Conservation (phyloP, 805 yeast genomes). For the Metschnikowia reukaufii region DNA sequence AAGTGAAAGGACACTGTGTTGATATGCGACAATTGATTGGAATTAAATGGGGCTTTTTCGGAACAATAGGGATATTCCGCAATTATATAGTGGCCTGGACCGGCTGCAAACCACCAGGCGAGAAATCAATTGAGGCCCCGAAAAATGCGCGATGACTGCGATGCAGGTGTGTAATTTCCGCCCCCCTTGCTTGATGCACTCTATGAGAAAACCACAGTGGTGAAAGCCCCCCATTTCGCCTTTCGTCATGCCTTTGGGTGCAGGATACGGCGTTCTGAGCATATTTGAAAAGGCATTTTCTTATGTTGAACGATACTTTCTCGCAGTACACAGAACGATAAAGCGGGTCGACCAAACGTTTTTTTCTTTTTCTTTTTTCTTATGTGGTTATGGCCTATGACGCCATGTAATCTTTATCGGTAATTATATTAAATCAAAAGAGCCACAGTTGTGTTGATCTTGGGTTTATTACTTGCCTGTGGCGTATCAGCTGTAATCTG, state of each 20-base stretch:
- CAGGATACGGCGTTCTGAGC: constrained; percentile 13
- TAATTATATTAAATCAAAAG: too few species aligned
- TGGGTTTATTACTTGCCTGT: neutral
- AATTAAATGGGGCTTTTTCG: neutral
- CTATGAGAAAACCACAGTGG: constrained; percentile 3
- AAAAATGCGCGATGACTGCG: constrained; percentile 2
- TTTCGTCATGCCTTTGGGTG: neutral
- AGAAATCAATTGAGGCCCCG: neutral
- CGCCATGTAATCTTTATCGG: neutral
- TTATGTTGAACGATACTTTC: neutral
- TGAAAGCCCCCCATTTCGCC: constrained; percentile 3
- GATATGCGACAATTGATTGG: neutral
- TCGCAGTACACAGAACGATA: constrained; percentile 1
- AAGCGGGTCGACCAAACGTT: neutral
- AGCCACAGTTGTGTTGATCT: neutral
- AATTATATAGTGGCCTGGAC: constrained; percentile 4
- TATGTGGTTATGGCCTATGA: neutral
- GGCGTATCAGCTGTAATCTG: neutral
- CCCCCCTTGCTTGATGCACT: too few species aligned
- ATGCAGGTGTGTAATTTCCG: too few species aligned
- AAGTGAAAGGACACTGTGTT: neutral
- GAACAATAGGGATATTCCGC: neutral
- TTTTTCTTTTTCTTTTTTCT: neutral
- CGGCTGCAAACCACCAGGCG: constrained; percentile 13
- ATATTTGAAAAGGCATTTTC: constrained; percentile 5